Evolutionary conservation across 179 eudicot species (phyloP).

Genomic region (Heliamphora pulchella): DNA sequence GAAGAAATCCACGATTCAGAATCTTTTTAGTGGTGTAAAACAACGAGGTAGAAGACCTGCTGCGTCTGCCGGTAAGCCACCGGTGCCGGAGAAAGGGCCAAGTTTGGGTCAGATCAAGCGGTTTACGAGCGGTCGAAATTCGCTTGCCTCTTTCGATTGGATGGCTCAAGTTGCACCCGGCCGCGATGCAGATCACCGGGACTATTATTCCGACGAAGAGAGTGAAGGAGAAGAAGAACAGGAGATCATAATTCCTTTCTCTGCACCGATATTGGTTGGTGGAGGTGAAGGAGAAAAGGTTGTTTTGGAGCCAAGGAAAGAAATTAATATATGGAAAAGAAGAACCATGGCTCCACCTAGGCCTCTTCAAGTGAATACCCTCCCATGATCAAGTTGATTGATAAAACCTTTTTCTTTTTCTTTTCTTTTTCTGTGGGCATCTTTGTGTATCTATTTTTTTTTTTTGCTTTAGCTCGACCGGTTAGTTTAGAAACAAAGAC

Average conservation of each 20-base stretch:
- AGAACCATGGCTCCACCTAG: conserved; percentile 69
- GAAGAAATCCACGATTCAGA: conserved; percentile 8
- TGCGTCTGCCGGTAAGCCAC: conserved; percentile 7
- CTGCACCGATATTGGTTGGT: conserved; percentile 49
- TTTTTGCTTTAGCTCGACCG: background rate
- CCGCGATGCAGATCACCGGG: background rate
- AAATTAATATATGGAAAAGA: conserved; percentile 80
- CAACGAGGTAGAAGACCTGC: background rate
- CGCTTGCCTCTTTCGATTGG: conserved; percentile 60
- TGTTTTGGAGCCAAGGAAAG: conserved; percentile 48
- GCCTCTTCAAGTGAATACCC: conserved; percentile 39
- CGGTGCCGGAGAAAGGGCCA: conserved; percentile 25
- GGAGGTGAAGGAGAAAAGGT: conserved; percentile 1
- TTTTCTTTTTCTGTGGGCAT: background rate
- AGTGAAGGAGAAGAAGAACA: conserved; percentile 26
- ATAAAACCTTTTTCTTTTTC: background rate
- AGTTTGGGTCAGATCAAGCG: conserved; percentile 49
- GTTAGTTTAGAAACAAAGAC: background rate
- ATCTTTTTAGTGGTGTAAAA: conserved; percentile 12
- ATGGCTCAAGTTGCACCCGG: conserved; percentile 47
- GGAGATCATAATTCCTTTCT: conserved; percentile 47
- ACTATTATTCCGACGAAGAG: conserved; percentile 44
- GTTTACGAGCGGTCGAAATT: conserved; percentile 62
- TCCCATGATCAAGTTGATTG: background rate
- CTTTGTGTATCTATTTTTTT: background rate